phyloP scores from a whole-genome alignment of 116 monocot species.

The Thalassia testudinum region DNA sequence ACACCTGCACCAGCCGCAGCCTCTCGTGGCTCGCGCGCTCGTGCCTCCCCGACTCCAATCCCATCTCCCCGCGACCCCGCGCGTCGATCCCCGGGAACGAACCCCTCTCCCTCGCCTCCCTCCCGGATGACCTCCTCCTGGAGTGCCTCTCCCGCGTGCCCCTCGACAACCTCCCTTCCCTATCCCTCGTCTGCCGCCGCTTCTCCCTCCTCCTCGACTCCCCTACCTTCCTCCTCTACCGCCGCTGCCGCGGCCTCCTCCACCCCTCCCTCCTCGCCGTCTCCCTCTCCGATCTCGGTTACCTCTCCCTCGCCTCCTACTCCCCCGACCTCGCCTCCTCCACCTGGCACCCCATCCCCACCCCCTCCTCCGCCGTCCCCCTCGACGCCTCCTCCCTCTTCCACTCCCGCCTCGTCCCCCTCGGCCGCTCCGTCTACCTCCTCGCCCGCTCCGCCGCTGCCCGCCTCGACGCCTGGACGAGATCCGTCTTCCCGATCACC shows the following conservation, averaged over 20 bases:
- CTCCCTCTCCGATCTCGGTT: constrained; percentile 9
- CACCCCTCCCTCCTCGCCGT: constrained; percentile 12
- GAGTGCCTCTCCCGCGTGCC: constrained; percentile 55
- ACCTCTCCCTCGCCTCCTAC: constrained; percentile 11
- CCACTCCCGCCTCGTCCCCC: constrained; percentile 31
- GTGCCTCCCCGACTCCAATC: constrained; percentile 51
- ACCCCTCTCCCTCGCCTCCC: constrained; percentile 19
- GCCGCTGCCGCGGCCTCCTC: constrained; percentile 33
- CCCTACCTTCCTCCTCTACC: constrained; percentile 38
- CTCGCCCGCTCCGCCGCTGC: constrained; percentile 33
- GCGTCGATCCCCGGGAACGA: neutral
- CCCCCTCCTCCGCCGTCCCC: constrained; percentile 4
- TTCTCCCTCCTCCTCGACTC: constrained; percentile 39
- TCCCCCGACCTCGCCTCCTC: neutral
- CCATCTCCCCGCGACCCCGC: constrained; percentile 9
- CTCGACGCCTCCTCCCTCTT: constrained; percentile 3
- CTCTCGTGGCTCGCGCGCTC: constrained; percentile 60
- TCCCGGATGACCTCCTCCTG: constrained; percentile 89
- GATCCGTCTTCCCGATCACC: constrained; percentile 15
- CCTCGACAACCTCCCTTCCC: constrained; percentile 39
- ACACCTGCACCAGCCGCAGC: constrained; percentile 42
- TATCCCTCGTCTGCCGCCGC: constrained; percentile 58
- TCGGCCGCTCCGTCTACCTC: constrained; percentile 42
- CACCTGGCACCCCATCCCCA: constrained; percentile 3
- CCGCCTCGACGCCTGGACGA: constrained; percentile 52